These are phyloP conservation scores for Neofusicoccum umdonicola DNA, from an alignment of 2,329 filamentous ascomycete species.

Conservation along the genomic window DNA sequence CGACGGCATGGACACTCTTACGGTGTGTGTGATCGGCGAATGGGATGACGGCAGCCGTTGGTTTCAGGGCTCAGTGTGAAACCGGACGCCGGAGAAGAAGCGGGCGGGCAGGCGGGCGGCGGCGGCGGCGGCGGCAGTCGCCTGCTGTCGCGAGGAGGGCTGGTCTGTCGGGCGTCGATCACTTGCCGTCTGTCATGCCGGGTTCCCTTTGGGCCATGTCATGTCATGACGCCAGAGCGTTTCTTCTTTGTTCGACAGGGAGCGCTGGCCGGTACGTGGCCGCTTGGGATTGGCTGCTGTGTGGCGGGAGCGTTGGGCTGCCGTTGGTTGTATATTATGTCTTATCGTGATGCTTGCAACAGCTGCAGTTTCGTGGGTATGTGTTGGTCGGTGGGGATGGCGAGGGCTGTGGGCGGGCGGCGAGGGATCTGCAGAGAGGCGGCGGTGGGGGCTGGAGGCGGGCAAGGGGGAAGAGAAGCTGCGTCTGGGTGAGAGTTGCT, in stretches of 20 bases:
- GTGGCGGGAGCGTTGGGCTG: too few relatives aligned
- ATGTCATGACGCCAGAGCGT: too few relatives aligned
- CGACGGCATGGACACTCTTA: background rate
- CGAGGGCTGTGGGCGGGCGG: background rate
- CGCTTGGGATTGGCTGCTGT: too few relatives aligned
- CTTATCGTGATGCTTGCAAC: background rate
- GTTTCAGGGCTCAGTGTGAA: background rate
- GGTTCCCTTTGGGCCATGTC: too few relatives aligned
- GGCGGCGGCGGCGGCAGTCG: background rate
- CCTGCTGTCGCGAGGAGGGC: too few relatives aligned
- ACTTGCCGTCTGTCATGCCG: too few relatives aligned
- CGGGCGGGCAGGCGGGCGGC: background rate
- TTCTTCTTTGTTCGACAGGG: too few relatives aligned
- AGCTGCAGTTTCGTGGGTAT: background rate
- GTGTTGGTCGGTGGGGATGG: background rate
- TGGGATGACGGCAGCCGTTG: background rate
- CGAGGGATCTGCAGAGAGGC: background rate
- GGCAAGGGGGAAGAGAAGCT: background rate
- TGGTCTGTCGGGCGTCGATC: too few relatives aligned
- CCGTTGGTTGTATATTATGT: background rate
- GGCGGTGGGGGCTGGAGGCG: background rate
- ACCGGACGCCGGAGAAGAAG: background rate
- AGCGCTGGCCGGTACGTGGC: too few relatives aligned
- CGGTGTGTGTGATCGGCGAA: background rate
- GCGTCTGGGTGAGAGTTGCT: background rate